Conservation (phyloP, 331 rosid genomes). For the Rosa hybrid region DNA sequence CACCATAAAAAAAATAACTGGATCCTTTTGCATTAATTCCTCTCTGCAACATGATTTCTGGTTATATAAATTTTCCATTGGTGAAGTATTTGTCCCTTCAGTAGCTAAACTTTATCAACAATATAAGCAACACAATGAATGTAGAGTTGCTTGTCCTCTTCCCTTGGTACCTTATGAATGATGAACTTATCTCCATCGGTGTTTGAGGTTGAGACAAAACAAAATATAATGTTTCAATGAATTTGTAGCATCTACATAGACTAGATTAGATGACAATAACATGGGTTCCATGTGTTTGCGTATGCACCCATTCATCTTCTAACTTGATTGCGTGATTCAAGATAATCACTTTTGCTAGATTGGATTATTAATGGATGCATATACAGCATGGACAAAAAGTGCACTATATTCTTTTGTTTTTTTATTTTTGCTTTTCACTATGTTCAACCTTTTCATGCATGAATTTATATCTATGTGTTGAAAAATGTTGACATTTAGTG, state of each 20-base stretch:
- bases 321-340: neutral
- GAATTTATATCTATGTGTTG: neutral
- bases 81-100: neutral
- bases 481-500: too few relatives aligned
- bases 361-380: neutral
- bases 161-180: neutral
- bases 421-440: neutral
- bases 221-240: neutral
- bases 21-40: neutral
- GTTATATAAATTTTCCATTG: neutral
- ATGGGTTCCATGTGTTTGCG: neutral
- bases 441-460: neutral
- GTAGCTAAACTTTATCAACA: neutral
- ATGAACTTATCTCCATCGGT: neutral
- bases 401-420: neutral
- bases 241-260: neutral
- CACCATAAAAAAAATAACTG: neutral
- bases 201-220: neutral
- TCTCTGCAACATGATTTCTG: neutral
- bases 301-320: neutral
- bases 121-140: neutral
- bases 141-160: neutral
- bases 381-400: neutral
- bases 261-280: neutral
- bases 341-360: neutral